Conservation (phyloP, 768 basidiomycete species). For the Asterophora lycoperdoides region DNA sequence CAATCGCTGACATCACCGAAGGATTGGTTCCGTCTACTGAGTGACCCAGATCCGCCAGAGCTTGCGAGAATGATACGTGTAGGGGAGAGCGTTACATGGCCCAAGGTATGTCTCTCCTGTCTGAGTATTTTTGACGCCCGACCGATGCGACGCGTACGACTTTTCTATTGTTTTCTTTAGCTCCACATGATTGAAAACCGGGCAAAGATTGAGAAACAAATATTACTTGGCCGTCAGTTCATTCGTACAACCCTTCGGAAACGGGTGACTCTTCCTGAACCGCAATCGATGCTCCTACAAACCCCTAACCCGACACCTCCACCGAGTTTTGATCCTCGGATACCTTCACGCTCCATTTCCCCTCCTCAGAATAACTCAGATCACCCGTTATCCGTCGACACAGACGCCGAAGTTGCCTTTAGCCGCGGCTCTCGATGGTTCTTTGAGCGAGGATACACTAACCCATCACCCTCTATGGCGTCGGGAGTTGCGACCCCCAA, state of each 20-base stretch:
- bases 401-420: slow-evolving; percentile 75
- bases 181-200: slow-evolving; percentile 93
- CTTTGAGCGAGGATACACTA: slow-evolving; percentile 45
- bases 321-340: slow-evolving; percentile 11
- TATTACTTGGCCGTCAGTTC: slow-evolving; percentile 70
- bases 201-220: slow-evolving; percentile 78
- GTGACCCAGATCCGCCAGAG: slow-evolving; percentile 77
- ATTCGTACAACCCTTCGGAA: slow-evolving; percentile 55
- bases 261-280: slow-evolving; percentile 18
- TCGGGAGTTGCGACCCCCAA: slow-evolving; percentile 32
- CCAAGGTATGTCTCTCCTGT: slow-evolving; percentile 59
- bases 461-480: slow-evolving; percentile 27
- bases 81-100: slow-evolving; percentile 93
- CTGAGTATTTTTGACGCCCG: not conserved
- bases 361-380: slow-evolving; percentile 42
- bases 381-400: slow-evolving; percentile 66
- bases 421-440: slow-evolving; percentile 51
- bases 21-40: slow-evolving; percentile 84
- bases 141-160: not conserved
- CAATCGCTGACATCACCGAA: slow-evolving; percentile 23
- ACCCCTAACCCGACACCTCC: slow-evolving; percentile 11
- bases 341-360: slow-evolving; percentile 19
- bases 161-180: slow-evolving; percentile 31
- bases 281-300: slow-evolving; percentile 20
- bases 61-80: slow-evolving; percentile 83